Conservation (phyloP, 169 alveolate genomes). For the Eimeria tenella region DNA sequence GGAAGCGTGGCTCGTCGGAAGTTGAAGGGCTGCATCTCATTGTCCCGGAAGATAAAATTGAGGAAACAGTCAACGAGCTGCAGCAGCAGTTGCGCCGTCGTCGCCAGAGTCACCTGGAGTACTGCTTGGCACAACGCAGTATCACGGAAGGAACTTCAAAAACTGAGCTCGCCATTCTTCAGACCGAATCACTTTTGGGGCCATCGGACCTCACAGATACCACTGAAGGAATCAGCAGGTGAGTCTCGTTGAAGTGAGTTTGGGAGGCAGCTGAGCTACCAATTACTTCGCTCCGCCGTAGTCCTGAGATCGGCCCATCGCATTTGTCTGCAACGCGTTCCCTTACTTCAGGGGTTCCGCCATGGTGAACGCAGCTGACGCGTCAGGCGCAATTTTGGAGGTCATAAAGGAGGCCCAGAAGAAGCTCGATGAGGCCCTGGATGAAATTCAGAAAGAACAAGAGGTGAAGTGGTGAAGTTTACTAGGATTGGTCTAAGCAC, state of each 20-base stretch:
- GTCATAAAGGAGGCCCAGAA: conserved; percentile 32
- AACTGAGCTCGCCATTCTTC: conserved; percentile 14
- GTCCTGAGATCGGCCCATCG: too few species aligned
- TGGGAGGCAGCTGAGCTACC: not conserved
- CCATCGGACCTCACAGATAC: conserved; percentile 14
- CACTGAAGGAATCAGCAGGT: conserved; percentile 48
- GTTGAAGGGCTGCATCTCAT: not conserved
- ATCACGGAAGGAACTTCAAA: conserved; percentile 3
- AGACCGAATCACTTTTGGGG: conserved; percentile 36
- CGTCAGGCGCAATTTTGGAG: not conserved
- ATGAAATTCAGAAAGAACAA: conserved; percentile 45
- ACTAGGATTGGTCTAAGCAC: not conserved
- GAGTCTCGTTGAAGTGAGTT: not conserved
- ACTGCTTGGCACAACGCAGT: conserved; percentile 26
- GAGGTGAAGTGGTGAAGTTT: not conserved
- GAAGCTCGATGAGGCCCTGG: conserved; percentile 44
- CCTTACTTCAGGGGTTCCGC: conserved; percentile 49
- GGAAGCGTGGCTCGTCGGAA: not conserved
- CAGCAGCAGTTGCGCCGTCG: conserved; percentile 64
- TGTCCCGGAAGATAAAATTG: conserved; percentile 12
- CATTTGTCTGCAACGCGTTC: not conserved
- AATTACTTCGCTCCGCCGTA: not conserved
- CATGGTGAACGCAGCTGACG: conserved; percentile 22
- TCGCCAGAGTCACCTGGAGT: conserved; percentile 38
- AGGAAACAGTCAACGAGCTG: conserved; percentile 30